A percentile compares a stretch with the other conserved stretches of the same genome.
phyloP scores from a whole-genome alignment of 2,329 filamentous ascomycete species.

The Nothopassalora personata region DNA sequence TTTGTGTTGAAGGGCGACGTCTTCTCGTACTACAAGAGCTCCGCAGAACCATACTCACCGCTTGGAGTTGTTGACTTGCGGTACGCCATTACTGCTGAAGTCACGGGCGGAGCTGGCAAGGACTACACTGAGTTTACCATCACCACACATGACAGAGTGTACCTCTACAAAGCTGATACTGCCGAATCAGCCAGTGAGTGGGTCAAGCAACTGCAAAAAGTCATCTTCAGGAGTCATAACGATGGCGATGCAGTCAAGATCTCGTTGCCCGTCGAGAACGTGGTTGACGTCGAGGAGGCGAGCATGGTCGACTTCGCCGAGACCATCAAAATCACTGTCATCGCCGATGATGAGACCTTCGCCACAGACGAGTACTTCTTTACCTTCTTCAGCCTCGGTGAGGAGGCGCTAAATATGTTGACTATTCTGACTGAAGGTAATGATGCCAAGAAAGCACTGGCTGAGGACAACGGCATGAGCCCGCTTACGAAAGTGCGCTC shows the following conservation, averaged over 20 bases:
- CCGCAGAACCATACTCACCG: constrained; percentile 84
- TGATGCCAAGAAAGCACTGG: constrained; percentile 30
- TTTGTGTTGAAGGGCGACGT: constrained; percentile 89
- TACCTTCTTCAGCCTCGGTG: constrained; percentile 83
- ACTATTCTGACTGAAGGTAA: constrained; percentile 66
- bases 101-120: constrained; percentile 49
- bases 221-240: constrained; percentile 93
- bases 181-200: constrained; percentile 85
- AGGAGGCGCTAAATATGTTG: constrained; percentile 75
- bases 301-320: constrained; percentile 87
- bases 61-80: constrained; percentile 86
- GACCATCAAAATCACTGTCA: constrained; percentile 86
- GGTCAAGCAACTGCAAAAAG: constrained; percentile 88
- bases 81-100: constrained; percentile 80
- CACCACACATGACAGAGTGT: constrained; percentile 74
- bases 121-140: constrained; percentile 74
- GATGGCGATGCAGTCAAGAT: constrained; percentile 97
- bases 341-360: constrained; percentile 90
- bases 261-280: constrained; percentile 77
- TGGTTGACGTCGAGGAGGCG: constrained; percentile 88
- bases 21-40: constrained; percentile 79
- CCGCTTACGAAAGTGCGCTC: constrained; percentile 11
- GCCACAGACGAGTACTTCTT: constrained; percentile 99
- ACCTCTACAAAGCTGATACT: constrained; percentile 86
- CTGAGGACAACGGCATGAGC: constrained; percentile 9